phyloP scores from a whole-genome alignment of 2,329 filamentous ascomycete species.

The Rhexocercosporidium sp. region DNA sequence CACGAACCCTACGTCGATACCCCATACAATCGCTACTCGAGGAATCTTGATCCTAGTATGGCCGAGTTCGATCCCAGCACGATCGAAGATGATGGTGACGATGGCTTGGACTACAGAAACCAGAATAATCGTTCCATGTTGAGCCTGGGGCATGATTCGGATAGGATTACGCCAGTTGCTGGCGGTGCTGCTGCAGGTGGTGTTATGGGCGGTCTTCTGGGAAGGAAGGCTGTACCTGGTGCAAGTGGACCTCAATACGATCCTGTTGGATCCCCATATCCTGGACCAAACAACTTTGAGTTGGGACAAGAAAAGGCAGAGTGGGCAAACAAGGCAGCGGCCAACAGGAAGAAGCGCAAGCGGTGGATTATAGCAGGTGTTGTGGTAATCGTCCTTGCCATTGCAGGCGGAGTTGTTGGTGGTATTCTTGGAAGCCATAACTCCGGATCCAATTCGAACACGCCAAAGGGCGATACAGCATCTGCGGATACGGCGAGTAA shows the following conservation, averaged over 20 bases:
- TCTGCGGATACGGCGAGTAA: conserved; percentile 64
- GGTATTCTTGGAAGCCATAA: conserved; percentile 44
- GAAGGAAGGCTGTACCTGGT: conserved; percentile 36
- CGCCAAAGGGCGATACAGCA: conserved; percentile 53
- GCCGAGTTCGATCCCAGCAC: conserved; percentile 66
- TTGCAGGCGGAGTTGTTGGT: conserved; percentile 78
- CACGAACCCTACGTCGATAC: conserved; percentile 39
- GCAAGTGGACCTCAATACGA: conserved; percentile 34
- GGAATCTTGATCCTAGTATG: conserved; percentile 39
- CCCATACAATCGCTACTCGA: conserved; percentile 38
- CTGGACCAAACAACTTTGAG: conserved; percentile 32
- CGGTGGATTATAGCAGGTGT: conserved; percentile 71
- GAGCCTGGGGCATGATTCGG: conserved; percentile 36
- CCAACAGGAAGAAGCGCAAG: conserved; percentile 68
- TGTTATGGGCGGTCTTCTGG: conserved; percentile 38
- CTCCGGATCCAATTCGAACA: conserved; percentile 23
- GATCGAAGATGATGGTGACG: conserved; percentile 87
- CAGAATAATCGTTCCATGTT: conserved; percentile 59
- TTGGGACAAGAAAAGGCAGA: conserved; percentile 63
- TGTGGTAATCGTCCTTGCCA: conserved; percentile 69
- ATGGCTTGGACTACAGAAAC: conserved; percentile 68
- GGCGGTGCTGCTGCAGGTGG: conserved; percentile 49
- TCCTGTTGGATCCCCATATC: conserved; percentile 32
- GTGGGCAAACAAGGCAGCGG: conserved; percentile 65
- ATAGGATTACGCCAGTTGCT: conserved; percentile 33